Percentiles rank a stretch among this genome's conserved stretches.
phyloP scores from a whole-genome alignment of 495 filamentous ascomycete genomes.

The Penicillium manginii region DNA sequence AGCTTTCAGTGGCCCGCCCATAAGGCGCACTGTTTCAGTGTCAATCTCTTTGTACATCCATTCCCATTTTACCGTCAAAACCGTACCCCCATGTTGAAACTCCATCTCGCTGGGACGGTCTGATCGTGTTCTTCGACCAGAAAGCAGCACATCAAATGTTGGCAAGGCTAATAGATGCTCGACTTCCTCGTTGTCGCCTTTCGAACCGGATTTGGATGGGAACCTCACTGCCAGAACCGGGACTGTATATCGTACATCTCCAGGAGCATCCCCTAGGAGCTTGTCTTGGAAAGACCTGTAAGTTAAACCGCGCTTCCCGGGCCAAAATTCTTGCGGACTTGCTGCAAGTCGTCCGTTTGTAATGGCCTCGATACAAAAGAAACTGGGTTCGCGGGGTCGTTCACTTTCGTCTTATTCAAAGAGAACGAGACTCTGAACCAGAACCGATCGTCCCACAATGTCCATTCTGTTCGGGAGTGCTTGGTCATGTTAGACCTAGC shows the following conservation, averaged over 20 bases:
- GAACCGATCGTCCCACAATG: constrained; percentile 79
- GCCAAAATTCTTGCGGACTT: background rate
- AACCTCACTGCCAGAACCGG: constrained; percentile 34
- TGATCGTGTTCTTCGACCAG: constrained; percentile 4
- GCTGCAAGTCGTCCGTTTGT: constrained; percentile 37
- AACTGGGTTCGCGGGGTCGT: background rate
- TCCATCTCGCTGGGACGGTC: constrained; percentile 12
- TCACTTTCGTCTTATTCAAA: constrained; percentile 4
- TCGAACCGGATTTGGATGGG: background rate
- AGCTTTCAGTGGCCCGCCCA: constrained; percentile 33
- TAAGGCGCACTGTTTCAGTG: constrained; percentile 36
- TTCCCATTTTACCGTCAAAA: constrained; percentile 39
- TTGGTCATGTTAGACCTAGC: background rate
- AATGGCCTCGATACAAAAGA: constrained; percentile 55
- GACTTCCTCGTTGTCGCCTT: constrained; percentile 3
- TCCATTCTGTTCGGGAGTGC: constrained; percentile 20
- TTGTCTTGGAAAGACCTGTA: background rate
- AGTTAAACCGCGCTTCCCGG: background rate
- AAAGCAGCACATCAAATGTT: constrained; percentile 30
- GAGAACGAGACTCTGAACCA: constrained; percentile 66
- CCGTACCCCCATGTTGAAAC: constrained; percentile 13
- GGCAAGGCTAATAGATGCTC: constrained; percentile 36
- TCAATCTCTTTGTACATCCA: constrained; percentile 53
- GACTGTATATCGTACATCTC: constrained; percentile 41
- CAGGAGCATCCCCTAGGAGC: constrained; percentile 24